Evolutionary conservation across 2,329 filamentous ascomycete genomes (phyloP), one percentile per base, ranked within the genome.

Genomic region (Verticillium alfalfae): DNA sequence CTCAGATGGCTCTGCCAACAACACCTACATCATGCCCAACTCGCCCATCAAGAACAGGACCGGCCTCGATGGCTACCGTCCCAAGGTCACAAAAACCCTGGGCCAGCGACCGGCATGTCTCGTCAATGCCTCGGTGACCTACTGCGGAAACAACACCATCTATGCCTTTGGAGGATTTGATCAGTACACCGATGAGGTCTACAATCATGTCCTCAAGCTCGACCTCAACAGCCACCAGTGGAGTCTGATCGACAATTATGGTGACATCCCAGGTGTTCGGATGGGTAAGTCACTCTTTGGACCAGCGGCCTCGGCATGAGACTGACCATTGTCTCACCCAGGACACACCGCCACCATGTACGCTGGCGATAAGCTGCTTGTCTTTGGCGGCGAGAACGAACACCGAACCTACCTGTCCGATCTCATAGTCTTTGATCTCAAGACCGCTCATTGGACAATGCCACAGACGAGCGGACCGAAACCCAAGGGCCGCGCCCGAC

Each of bases 111-210:
- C 95, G 41, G 93, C 95, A 39, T 98, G 94, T 72, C 83, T 99
- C 58, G 94, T 99, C 67, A 99, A 99, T 80, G 95, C 95, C 59
- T 98, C 95, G 1, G 94, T 98, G 64, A 99, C 95, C n/a, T 97
- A 97, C 75, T 97, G 95, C 71, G 93, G 93, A 63, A 95, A 97
- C 77, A 95, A 98, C 73, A 88, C 95, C 75, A 98, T 99, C 69
- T 98, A 96, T 76, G 95, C 94, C 12, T 99, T 99, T 80, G 95
- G 95, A 54, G 95, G 95, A 18, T 99, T 99, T 71, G 95, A 99
- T 72, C 94, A 98, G 76, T 98, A 97, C 73, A 99, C 95, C 0
- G 95, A 99, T 74, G 95, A 99, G 79, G 91, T 99, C 18, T 99
- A 99, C 78, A 99, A 99, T 72, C 95, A 99, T 78, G 95, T 99